Percentiles rank a stretch among this genome's conserved stretches.
Evolutionary conservation across 169 alveolate genomes (phyloP).

Genomic region (Perkinsus chesapeaki): DNA sequence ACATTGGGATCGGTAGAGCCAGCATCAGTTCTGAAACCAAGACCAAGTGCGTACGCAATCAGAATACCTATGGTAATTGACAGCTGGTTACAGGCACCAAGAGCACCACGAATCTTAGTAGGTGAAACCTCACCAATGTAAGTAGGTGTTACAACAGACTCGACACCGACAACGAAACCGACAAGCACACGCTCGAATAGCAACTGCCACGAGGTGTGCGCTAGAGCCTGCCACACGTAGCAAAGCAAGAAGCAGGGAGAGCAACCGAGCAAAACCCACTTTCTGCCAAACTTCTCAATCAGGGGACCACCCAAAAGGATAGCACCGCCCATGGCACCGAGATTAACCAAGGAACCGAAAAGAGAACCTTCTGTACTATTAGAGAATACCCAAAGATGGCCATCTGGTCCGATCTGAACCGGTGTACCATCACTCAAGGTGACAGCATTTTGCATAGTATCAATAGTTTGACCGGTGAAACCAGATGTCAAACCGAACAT

Average conservation of each 20-base stretch:
- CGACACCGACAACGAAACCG: not conserved
- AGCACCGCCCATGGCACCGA: not conserved
- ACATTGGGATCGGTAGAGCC: not conserved
- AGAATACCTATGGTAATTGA: not conserved
- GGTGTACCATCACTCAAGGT: not conserved
- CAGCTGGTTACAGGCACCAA: not conserved
- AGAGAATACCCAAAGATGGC: not conserved
- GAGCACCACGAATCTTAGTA: not conserved
- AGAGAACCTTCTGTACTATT: not conserved
- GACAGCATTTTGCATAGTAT: not conserved
- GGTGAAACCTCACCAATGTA: not conserved
- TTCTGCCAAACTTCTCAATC: not conserved
- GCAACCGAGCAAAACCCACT: not conserved
- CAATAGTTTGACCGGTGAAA: not conserved
- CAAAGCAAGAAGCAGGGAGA: not conserved
- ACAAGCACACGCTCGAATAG: not conserved
- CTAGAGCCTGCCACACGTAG: not conserved
- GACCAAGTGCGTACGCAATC: not conserved
- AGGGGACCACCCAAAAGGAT: not conserved
- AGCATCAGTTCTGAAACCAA: not conserved
- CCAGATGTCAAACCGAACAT: not conserved
- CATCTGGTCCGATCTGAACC: not conserved
- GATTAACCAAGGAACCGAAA: not conserved
- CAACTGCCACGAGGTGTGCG: not conserved
- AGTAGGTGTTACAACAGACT: not conserved